Conservation (phyloP, 1,284 basidiomycete species). For the Trichosporon sp. region DNA sequence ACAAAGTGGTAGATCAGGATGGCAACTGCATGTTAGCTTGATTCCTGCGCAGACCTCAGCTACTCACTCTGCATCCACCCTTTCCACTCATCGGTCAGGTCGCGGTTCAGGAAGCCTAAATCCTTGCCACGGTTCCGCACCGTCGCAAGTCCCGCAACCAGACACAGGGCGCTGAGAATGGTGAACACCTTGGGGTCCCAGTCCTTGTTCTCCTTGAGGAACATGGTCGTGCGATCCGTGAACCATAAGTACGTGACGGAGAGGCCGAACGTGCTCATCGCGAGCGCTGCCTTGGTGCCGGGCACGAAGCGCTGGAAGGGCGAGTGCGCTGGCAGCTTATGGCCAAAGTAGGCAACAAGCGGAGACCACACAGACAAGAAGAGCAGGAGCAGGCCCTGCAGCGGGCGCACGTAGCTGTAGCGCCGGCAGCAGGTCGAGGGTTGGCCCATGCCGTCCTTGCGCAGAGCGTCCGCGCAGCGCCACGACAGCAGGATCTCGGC, state of each 20-base stretch:
- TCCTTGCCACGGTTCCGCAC: slow-evolving; percentile 70
- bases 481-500: slow-evolving; percentile 78
- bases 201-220: slow-evolving; percentile 84
- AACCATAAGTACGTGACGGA: slow-evolving; percentile 69
- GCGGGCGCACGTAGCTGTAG: slow-evolving; percentile 68
- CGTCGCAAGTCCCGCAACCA: slow-evolving; percentile 67
- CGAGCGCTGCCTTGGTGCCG: slow-evolving; percentile 49
- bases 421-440: slow-evolving; percentile 78
- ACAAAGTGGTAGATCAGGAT: slow-evolving; percentile 88
- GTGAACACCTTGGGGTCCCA: slow-evolving; percentile 71
- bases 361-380: slow-evolving; percentile 65
- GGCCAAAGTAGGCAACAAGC: slow-evolving; percentile 48
- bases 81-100: slow-evolving; percentile 93
- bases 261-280: slow-evolving; percentile 66
- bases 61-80: slow-evolving; percentile 90
- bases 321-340: slow-evolving; percentile 34
- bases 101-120: slow-evolving; percentile 80
- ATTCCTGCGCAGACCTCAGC: neutral
- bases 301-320: slow-evolving; percentile 57
- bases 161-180: slow-evolving; percentile 62
- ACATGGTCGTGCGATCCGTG: slow-evolving; percentile 78
- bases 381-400: slow-evolving; percentile 66
- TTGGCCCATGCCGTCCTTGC: slow-evolving; percentile 65
- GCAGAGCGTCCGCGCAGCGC: slow-evolving; percentile 73
- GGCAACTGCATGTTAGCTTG: slow-evolving; percentile 62